Evolutionary conservation across 768 basidiomycete genomes (phyloP), one percentile per base, ranked within the genome.

Genomic region (Pleurotus tuber-regium): DNA sequence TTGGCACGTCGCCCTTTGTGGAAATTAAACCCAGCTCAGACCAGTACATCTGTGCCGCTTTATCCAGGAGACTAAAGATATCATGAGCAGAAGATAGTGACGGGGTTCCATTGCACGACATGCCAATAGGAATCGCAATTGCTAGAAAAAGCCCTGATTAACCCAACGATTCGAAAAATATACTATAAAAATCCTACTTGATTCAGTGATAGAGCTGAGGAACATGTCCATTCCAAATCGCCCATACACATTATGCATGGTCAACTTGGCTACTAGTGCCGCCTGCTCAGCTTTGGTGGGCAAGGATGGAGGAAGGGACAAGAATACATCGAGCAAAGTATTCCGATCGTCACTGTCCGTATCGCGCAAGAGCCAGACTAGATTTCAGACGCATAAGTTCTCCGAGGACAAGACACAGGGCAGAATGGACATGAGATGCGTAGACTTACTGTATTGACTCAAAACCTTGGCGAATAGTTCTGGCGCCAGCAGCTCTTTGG

Each of bases 161-260:
- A 21, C 8, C 31, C 18, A 36, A 28, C 9, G 12, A 19, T 3
- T 19, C 29, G 38, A 24, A 11, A 25, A 28, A 26, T n/a, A 51
- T 43, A 18, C 9, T n/a, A 23, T 8, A 28, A 29, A 23, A 36
- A 12, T 70, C 91, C 29, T 60, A 96, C 94, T 86, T 1, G 96
- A 96, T 64, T 98, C 96, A 0, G 87, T 80, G 19, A 98, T 70
- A 14, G 94, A 94, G 61, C 87, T 93, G 52, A 97, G 73, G 63
- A 94, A 89, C 73, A 97, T 89, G 63, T 98, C 94, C 0, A 82
- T 77, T 26, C 82, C 81, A 72, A 96, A 92, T 5, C 83, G 83
- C 30, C 78, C 77, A 57, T 94, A 85, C 1, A 87, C 88, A 23
- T 85, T 80, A 47, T 89, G 83, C 24, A 98, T 68, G 1, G 83